Percentiles rank a stretch among this genome's conserved stretches.
phyloP scores from a whole-genome alignment of 2,329 filamentous ascomycete species.

The Zalaria sp. region DNA sequence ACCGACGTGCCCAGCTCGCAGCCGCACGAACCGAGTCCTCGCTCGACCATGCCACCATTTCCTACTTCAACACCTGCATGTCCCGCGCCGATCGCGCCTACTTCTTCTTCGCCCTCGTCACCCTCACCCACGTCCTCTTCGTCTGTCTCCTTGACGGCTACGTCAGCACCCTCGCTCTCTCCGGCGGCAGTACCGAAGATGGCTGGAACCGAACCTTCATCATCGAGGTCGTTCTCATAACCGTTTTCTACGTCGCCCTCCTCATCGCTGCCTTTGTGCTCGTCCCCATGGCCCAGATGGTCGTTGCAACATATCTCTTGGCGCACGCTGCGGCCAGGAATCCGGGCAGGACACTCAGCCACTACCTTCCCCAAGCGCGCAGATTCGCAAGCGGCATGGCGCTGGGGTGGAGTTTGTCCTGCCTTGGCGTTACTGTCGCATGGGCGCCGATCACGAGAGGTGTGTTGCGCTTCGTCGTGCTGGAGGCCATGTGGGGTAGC shows the following conservation, averaged over 20 bases:
- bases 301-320: constrained; percentile 5
- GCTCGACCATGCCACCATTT: too few species aligned
- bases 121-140: neutral
- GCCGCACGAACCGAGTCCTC: too few species aligned
- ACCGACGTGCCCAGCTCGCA: too few species aligned
- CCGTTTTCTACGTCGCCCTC: constrained; percentile 5
- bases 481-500: constrained; percentile 8
- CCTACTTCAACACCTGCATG: too few species aligned
- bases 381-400: constrained; percentile 8
- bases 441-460: constrained; percentile 6
- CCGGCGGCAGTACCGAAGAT: neutral
- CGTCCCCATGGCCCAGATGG: constrained; percentile 10
- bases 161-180: neutral
- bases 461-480: constrained; percentile 5
- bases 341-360: constrained; percentile 3
- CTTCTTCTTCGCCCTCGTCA: neutral
- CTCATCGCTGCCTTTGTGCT: constrained; percentile 9
- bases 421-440: constrained; percentile 8
- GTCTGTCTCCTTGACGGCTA: neutral
- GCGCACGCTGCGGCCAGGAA: constrained; percentile 1
- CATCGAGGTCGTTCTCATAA: constrained; percentile 5
- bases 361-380: constrained; percentile 7
- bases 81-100: neutral
- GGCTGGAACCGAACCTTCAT: neutral
- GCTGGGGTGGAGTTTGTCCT: constrained; percentile 9